Conservation (phyloP, 345 rosid species). For the Salix koriyanagi region DNA sequence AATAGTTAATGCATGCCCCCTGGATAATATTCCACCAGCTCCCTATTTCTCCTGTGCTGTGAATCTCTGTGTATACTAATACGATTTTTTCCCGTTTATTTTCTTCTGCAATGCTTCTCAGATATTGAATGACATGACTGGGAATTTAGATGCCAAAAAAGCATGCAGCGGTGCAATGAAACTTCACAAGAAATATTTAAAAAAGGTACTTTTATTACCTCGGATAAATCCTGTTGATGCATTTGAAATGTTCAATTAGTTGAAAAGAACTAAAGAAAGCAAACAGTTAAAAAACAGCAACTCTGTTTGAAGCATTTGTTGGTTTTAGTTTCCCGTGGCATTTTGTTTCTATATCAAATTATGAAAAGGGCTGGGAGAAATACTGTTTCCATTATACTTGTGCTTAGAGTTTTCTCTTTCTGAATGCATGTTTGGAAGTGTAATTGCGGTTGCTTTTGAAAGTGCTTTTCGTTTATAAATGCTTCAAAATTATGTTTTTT, state of each 20-base stretch:
- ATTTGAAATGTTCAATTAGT: neutral
- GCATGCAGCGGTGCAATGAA: slow-evolving; percentile 91
- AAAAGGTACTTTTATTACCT: slow-evolving; percentile 45
- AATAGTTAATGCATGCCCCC: neutral
- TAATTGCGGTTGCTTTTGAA: too few species aligned
- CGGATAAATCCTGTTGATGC: slow-evolving; percentile 1
- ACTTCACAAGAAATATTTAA: slow-evolving; percentile 91
- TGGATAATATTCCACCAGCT: neutral
- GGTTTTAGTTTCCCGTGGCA: neutral
- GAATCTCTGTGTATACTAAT: neutral
- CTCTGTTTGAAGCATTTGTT: neutral
- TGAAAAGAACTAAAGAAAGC: neutral
- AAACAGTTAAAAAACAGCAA: neutral
- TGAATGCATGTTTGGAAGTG: too few species aligned
- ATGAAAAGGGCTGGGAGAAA: neutral
- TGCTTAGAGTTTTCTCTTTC: neutral
- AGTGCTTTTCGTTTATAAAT: too few species aligned
- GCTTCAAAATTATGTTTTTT: too few species aligned
- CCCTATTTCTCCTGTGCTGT: neutral
- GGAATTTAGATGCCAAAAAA: slow-evolving; percentile 86
- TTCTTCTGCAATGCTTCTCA: slow-evolving; percentile 21
- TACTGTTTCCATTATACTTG: neutral
- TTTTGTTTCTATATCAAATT: neutral
- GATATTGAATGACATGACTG: slow-evolving; percentile 90
- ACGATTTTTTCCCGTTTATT: neutral